Percentiles rank a stretch among this genome's conserved stretches.
Evolutionary conservation across 129 eudicot genomes (phyloP).

Genomic region (Tanacetum coccineum): DNA sequence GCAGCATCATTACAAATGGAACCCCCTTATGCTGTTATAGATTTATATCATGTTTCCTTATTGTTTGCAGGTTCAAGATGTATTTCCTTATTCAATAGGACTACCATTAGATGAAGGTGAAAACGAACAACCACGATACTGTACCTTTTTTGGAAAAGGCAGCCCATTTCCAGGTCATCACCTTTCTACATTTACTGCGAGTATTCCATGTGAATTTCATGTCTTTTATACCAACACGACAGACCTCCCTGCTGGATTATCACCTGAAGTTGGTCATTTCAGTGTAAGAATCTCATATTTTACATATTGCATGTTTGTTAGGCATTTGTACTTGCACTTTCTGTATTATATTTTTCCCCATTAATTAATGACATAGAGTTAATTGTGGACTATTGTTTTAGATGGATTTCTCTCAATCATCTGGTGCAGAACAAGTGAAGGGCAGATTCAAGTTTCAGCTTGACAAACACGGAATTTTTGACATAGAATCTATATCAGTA

Average conservation of each 20-base stretch:
- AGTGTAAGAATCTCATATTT: conserved; percentile 29
- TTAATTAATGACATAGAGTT: neutral
- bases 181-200: conserved; percentile 31
- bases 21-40: neutral
- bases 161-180: conserved; percentile 49
- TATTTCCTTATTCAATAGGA: conserved; percentile 68
- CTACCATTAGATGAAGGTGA: conserved; percentile 3
- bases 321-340: neutral
- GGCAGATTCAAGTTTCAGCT: conserved; percentile 38
- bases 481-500: conserved; percentile 56
- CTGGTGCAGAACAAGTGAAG: conserved; percentile 16
- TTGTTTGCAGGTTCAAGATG: conserved; percentile 63
- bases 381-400: conserved; percentile 12
- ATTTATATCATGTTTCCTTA: conserved; percentile 1
- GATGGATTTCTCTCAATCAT: conserved; percentile 53
- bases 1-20: neutral
- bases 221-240: conserved; percentile 40
- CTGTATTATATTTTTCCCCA: neutral
- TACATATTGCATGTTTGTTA: neutral
- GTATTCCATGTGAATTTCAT: conserved; percentile 30
- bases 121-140: conserved; percentile 20
- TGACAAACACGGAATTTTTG: conserved; percentile 54
- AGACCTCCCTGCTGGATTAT: conserved; percentile 54
- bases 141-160: conserved; percentile 49
- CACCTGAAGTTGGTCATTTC: conserved; percentile 48